Evolutionary conservation across 805 yeast genomes (phyloP).

Genomic region (Candida andamanensis): DNA sequence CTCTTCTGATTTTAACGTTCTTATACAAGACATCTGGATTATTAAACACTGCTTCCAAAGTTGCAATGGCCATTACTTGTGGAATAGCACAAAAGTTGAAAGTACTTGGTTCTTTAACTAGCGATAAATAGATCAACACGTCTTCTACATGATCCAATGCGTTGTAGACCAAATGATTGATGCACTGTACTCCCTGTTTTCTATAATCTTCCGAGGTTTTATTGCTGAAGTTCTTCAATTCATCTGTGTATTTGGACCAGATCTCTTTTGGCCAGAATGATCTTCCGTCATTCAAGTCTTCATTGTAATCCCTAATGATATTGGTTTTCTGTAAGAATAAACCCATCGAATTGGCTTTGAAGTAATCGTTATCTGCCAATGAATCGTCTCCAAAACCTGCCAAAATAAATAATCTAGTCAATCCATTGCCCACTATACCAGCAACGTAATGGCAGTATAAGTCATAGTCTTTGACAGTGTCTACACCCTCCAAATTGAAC

Average conservation of each 20-base stretch:
- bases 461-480: conserved; percentile 76
- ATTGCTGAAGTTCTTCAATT: conserved; percentile 51
- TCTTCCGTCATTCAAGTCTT: conserved; percentile 87
- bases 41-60: conserved; percentile 78
- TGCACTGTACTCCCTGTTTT: conserved; percentile 65
- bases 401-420: conserved; percentile 73
- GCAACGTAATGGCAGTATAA: conserved; percentile 96
- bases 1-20: conserved; percentile 86
- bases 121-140: conserved; percentile 67
- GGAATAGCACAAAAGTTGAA: conserved; percentile 96
- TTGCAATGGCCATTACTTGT: conserved; percentile 98
- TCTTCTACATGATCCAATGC: conserved; percentile 76
- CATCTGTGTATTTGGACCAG: conserved; percentile 76
- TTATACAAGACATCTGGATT: conserved; percentile 66
- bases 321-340: conserved; percentile 92
- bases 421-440: conserved; percentile 95
- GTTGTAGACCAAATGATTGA: conserved; percentile 74
- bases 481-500: conserved; percentile 74
- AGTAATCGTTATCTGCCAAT: conserved; percentile 46
- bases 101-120: conserved; percentile 72
- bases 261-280: conserved; percentile 95
- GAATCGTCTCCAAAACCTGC: conserved; percentile 62
- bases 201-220: conserved; percentile 30
- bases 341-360: conserved; percentile 83
- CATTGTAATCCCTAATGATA: conserved; percentile 91